These are phyloP conservation scores for Millerozyma acaciae DNA, from an alignment of 805 yeast species.

Conservation along the genomic window DNA sequence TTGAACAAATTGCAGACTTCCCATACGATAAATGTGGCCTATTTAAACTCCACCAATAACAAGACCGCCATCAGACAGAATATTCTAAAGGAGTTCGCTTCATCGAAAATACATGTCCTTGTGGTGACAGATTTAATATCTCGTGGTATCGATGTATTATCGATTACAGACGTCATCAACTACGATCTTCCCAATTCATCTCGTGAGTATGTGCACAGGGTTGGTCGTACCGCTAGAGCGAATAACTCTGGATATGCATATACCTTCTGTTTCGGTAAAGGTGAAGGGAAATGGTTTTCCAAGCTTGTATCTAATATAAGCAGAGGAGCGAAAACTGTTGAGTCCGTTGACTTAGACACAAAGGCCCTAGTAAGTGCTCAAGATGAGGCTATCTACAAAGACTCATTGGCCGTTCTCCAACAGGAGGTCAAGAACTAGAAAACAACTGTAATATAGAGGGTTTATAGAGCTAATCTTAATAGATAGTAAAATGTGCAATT, in stretches of 20 bases:
- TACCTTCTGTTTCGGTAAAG: constrained; percentile 69
- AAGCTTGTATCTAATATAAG: constrained; percentile 50
- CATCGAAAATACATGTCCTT: constrained; percentile 49
- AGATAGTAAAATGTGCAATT: too few species aligned
- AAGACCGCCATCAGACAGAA: constrained; percentile 47
- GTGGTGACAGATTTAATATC: constrained; percentile 89
- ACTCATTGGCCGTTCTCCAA: constrained; percentile 25
- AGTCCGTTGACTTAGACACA: constrained; percentile 18
- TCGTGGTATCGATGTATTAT: constrained; percentile 85
- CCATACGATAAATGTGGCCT: constrained; percentile 23
- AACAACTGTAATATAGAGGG: constrained; percentile 8
- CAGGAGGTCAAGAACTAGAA: constrained; percentile 1
- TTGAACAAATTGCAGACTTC: constrained; percentile 17
- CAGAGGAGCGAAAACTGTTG: constrained; percentile 19
- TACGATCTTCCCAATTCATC: constrained; percentile 87
- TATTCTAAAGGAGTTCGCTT: constrained; percentile 56
- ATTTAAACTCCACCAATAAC: constrained; percentile 58
- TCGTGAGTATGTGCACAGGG: constrained; percentile 91
- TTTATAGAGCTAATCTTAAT: not conserved
- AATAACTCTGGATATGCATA: constrained; percentile 71
- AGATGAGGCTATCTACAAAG: constrained; percentile 23
- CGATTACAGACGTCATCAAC: constrained; percentile 73
- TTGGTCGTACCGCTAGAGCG: constrained; percentile 97
- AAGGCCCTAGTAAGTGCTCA: constrained; percentile 17
- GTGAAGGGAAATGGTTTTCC: constrained; percentile 67